Percentiles rank a stretch among this genome's conserved stretches.
Conservation (phyloP, 495 filamentous ascomycete species). For the Acidomyces sp. region DNA sequence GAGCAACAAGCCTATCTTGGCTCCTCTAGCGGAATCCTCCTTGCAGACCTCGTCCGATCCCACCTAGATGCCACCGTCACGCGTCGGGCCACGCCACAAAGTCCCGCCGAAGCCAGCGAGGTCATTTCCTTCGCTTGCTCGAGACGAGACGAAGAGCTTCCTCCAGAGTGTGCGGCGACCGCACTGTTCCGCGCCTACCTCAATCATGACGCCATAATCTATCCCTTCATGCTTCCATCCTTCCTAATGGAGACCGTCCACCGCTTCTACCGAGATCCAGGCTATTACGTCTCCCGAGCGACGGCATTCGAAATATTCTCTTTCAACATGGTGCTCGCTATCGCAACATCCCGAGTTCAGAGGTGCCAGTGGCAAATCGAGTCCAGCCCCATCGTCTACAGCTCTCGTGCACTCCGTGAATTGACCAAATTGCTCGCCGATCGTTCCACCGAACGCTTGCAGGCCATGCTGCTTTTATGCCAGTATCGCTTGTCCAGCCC, state of each 20-base stretch:
- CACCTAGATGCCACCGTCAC: background rate
- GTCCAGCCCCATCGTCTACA: background rate
- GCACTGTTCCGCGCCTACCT: conserved; percentile 4
- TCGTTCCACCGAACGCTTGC: conserved; percentile 5
- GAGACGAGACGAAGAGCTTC: conserved; percentile 7
- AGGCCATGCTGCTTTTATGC: conserved; percentile 10
- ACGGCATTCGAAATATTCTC: conserved; percentile 9
- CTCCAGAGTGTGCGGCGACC: conserved; percentile 1
- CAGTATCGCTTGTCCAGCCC: conserved; percentile 6
- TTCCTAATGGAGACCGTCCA: conserved; percentile 1
- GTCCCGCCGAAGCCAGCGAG: background rate
- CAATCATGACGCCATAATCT: conserved; percentile 5
- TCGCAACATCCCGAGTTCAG: conserved; percentile 3
- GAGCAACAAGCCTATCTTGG: conserved; percentile 14
- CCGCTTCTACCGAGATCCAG: conserved; percentile 1
- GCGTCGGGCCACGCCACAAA: background rate
- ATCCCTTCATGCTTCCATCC: conserved; percentile 8
- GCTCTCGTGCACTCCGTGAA: conserved; percentile 5
- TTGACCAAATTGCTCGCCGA: conserved; percentile 4
- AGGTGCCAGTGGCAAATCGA: conserved; percentile 9
- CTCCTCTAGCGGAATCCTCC: conserved; percentile 9
- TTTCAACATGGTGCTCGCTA: conserved; percentile 14
- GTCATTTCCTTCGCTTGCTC: too few species aligned
- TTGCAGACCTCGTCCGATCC: conserved; percentile 7
- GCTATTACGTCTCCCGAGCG: conserved; percentile 7